phyloP scores from a whole-genome alignment of 2,329 filamentous ascomycete species.

The Trichoderma simmonsii region DNA sequence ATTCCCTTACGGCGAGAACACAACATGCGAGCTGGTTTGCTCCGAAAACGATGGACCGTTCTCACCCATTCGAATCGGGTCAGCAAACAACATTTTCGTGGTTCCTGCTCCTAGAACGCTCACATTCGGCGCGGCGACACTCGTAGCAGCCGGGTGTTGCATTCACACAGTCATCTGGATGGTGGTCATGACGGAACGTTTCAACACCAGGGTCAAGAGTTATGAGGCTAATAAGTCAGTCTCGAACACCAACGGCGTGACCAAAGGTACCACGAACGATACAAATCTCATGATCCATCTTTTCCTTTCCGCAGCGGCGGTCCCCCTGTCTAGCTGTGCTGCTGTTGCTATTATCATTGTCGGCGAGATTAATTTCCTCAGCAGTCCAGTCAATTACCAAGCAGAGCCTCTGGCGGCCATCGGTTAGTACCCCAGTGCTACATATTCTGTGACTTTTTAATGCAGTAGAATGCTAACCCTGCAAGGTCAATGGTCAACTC shows the following conservation, averaged over 20 bases:
- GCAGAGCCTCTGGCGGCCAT: conserved; percentile 62
- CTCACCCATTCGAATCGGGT: conserved; percentile 53
- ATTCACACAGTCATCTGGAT: conserved; percentile 62
- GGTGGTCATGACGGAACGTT: conserved; percentile 60
- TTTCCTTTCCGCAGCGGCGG: conserved; percentile 54
- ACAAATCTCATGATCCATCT: conserved; percentile 54
- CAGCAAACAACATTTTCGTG: conserved; percentile 60
- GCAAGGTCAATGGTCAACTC: conserved; percentile 57
- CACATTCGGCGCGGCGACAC: conserved; percentile 56
- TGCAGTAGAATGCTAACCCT: neutral
- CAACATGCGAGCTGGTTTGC: conserved; percentile 48
- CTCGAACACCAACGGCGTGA: conserved; percentile 54
- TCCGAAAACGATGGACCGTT: conserved; percentile 43
- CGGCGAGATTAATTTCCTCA: conserved; percentile 65
- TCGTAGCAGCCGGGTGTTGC: conserved; percentile 62
- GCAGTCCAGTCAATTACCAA: conserved; percentile 51
- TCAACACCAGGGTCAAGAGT: conserved; percentile 33
- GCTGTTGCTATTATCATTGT: conserved; percentile 58
- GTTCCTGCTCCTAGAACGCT: conserved; percentile 55
- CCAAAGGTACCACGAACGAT: conserved; percentile 47
- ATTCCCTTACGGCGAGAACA: conserved; percentile 44
- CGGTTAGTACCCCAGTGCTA: conserved; percentile 40
- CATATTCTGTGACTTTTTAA: neutral
- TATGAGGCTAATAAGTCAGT: conserved; percentile 40
- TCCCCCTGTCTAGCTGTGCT: conserved; percentile 57